phyloP scores from a whole-genome alignment of 2,329 filamentous ascomycete species.

The Xylariaceae sp. region DNA sequence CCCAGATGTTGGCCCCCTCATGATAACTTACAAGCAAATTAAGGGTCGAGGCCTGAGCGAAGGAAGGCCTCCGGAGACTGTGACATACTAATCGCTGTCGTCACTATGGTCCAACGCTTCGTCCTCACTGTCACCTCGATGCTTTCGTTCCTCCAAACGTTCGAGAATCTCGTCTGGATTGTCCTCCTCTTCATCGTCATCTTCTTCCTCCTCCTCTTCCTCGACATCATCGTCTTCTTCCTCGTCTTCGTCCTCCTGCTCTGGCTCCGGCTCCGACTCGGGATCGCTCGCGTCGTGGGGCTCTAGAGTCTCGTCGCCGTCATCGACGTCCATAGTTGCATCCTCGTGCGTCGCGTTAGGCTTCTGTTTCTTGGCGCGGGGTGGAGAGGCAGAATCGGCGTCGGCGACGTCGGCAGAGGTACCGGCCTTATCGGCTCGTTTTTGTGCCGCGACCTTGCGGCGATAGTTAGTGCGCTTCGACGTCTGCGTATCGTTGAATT shows the following conservation, averaged over 20 bases:
- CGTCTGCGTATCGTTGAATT: constrained; percentile 68
- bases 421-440: constrained; percentile 38
- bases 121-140: constrained; percentile 10
- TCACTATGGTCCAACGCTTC: constrained; percentile 44
- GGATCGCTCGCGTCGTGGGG: constrained; percentile 37
- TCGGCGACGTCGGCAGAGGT: constrained; percentile 29
- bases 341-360: constrained; percentile 34
- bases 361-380: constrained; percentile 37
- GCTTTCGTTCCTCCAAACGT: constrained; percentile 13
- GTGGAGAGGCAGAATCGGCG: constrained; percentile 20
- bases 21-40: not conserved
- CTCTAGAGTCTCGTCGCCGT: constrained; percentile 32
- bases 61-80: not conserved
- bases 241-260: constrained; percentile 48
- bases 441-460: constrained; percentile 63
- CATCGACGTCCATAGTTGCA: constrained; percentile 44
- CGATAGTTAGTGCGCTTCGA: constrained; percentile 71
- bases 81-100: constrained; percentile 48
- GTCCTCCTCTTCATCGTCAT: constrained; percentile 40
- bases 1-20: not conserved
- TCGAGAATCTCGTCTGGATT: constrained; percentile 37
- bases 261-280: constrained; percentile 42
- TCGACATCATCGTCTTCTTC: constrained; percentile 49
- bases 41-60: not conserved
- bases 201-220: constrained; percentile 41